Evolutionary conservation across 129 eudicot species (phyloP).

Genomic region (Gnaphalium uliginosum): DNA sequence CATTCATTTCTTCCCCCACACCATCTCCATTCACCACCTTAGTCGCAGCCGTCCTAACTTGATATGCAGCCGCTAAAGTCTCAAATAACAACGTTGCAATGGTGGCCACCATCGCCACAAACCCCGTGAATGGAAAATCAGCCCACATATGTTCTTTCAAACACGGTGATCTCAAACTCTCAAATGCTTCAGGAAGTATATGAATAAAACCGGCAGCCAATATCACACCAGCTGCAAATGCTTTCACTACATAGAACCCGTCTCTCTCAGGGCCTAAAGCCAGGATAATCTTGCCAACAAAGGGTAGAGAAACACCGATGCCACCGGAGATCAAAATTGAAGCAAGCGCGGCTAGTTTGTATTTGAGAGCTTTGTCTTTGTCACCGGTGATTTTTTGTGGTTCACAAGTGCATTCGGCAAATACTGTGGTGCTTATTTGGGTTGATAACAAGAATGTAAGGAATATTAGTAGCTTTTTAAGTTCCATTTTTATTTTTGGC

Average conservation of each 20-base stretch:
- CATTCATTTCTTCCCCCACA: no score
- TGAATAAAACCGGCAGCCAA: not conserved
- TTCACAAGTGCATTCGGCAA: no score
- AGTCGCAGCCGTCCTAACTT: not conserved
- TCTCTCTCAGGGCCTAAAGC: not conserved
- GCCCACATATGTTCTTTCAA: not conserved
- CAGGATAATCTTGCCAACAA: not conserved
- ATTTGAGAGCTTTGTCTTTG: not conserved
- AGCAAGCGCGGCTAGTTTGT: not conserved
- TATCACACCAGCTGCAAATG: not conserved
- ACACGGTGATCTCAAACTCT: not conserved
- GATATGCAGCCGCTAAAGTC: not conserved
- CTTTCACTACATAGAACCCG: not conserved
- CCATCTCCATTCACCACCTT: no score
- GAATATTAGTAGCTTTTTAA: no score
- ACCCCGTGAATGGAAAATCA: not conserved
- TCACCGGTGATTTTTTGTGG: not conserved
- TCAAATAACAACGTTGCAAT: not conserved
- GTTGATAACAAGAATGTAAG: no score
- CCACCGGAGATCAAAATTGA: not conserved
- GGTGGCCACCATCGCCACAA: not conserved
- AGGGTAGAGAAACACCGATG: not conserved
- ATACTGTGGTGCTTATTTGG: no score
- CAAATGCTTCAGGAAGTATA: not conserved
- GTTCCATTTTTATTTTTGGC: no score